These are phyloP conservation scores for Dioscorea alata DNA, from an alignment of 106 monocot genomes.

Conservation along the genomic window DNA sequence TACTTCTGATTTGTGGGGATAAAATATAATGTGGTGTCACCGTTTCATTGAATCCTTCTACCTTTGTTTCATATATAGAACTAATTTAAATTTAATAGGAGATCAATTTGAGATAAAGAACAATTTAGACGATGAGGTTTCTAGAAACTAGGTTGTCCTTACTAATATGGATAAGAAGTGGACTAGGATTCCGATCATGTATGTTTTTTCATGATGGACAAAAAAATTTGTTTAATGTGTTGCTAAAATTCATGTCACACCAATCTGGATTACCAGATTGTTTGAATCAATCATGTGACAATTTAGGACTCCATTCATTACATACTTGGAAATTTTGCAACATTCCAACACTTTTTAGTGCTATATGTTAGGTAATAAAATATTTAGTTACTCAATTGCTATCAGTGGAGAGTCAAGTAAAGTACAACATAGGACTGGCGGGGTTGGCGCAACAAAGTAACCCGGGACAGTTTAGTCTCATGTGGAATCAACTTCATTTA, in stretches of 20 bases:
- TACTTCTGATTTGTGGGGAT: no score
- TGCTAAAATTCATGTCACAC: background rate
- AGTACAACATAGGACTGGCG: no score
- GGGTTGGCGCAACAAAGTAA: no score
- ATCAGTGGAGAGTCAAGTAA: no score
- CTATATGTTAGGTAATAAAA: background rate
- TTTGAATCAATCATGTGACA: background rate
- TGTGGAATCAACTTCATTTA: background rate
- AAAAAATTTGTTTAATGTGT: background rate
- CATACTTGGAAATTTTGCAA: no score
- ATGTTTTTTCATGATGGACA: background rate
- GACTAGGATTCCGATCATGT: background rate
- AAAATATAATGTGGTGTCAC: no score
- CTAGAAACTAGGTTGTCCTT: background rate
- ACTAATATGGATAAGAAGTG: background rate
- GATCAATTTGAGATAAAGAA: no score
- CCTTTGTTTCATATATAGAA: no score
- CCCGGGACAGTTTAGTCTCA: background rate
- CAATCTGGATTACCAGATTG: background rate
- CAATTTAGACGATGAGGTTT: background rate
- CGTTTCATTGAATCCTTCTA: no score
- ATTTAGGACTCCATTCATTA: no score
- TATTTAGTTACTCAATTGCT: background rate
- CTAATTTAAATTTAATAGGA: no score
- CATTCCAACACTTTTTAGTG: no score